Base-by-base conservation (phyloP, 78 protist species). In the Dictyostelium citrinum region DNA sequence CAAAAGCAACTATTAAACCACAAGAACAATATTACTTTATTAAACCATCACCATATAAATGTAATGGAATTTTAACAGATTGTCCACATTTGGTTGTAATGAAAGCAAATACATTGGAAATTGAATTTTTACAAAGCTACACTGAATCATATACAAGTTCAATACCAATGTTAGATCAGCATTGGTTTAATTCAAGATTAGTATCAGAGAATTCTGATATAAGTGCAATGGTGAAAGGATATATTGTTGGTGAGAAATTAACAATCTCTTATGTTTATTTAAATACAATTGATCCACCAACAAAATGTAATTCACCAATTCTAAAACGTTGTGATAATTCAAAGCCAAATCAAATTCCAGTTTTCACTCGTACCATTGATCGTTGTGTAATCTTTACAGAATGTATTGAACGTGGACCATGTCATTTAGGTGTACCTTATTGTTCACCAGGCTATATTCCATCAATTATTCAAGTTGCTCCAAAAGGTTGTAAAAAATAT, bases 331-430 rank as follows among this genome's bases (percentile, higher is more conserved):
- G 45, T 35, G 60, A 71, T 35, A 12, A 10, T 5, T 27, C 43
- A 16, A 29, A 71, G 37, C 37, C 27, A 8, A 58, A 67, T n/a
- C 35, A 46, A 37, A 61, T n/a, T 20, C 68, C 82, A 10, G 29
- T 27, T 8, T 83, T 41, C 14, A 33, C 14, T 12, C 37, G 90
- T 33, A 5, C 49, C 17, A 31, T 11, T 22, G 37, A 83, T 31
- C 72, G 90, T 61, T 83, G 90, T 31, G 11, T 12, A 41, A 33
- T 83, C 2, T 72, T 72, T 14, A 20, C 24, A 7, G n/a, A 68
- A 24, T 83, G 90, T 72, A 37, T 71, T 83, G n/a, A 22, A 22
- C 80, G 58, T 35, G 90, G 82, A 31, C 90, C 90, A 31, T 83
- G 90, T 31, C 90, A 33, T 24, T 41, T 83, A 22, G 29, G n/a